Evolutionary conservation across 2,329 filamentous ascomycete species (phyloP), one percentile per base, ranked within the genome.

Genomic region (Fusarium chlamydosporum): DNA sequence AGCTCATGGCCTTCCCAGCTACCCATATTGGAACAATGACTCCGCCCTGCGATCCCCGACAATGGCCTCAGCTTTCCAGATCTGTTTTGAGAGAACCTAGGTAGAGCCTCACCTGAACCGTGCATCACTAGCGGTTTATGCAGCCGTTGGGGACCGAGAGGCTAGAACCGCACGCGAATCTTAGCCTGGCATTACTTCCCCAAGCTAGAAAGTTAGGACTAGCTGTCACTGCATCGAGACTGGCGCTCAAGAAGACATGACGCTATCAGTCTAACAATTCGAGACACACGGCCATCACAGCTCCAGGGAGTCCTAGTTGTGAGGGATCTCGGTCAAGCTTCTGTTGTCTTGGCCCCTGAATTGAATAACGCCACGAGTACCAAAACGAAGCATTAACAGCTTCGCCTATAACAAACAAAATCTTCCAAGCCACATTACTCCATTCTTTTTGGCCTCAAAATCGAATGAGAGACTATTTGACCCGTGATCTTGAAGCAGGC

Each of bases 21-120:
- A 48, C n/a, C 20, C 20, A 6, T 4, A 23, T 26, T 23, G 31
- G 31, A 7, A 11, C 9, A 34, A 5, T 8, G 20, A 3, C 13
- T 18, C 46, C 31, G 20, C 31, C 5, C 11, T 15, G 7, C 16
- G 12, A 37, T 50, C 11, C 33, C 46, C 23, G 27, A 50, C 46
- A 18, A 18, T 50, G 9, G 1, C 6, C 11, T 50, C 16, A 18
- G 23, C 46, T 37, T 37, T 26, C 33, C 46, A 50, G 46, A 37
- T 50, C 46, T 50, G 20, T 15, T 7, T 13, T 4, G 26, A 7
- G 13, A 50, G 9, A 7, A 1, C 4, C 33, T 37, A 27, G 20
- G 12, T 18, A 18, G 46, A 50, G 46, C 46, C 46, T 50, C 46
- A 50, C 33, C 33, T 50, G 33, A 50, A 50, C 20, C 46, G 46